Conservation (phyloP, 257 asterid genomes). For the Penstemon barbatus region DNA sequence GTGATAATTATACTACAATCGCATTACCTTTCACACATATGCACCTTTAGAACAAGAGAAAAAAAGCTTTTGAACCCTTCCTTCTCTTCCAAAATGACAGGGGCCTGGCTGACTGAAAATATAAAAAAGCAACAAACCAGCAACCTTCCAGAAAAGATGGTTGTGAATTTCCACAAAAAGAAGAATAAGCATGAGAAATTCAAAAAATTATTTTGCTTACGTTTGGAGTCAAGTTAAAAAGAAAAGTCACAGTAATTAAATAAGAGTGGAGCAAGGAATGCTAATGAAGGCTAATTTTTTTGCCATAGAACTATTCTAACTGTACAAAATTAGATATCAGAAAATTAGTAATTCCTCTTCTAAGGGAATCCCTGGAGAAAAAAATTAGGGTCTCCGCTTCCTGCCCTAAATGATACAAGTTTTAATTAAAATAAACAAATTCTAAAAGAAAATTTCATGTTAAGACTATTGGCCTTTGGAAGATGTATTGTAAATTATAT, state of each 20-base stretch:
- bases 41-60: constrained; percentile 9
- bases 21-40: constrained; percentile 27
- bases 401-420: constrained; percentile 69
- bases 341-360: constrained; percentile 52
- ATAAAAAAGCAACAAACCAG: constrained; percentile 12
- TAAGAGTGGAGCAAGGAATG: constrained; percentile 27
- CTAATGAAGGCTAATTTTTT: constrained; percentile 35
- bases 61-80: constrained; percentile 17
- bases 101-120: constrained; percentile 22
- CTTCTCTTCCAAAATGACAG: constrained; percentile 25
- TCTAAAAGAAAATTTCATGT: constrained; percentile 47
- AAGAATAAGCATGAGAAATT: constrained; percentile 23
- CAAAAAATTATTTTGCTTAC: background rate
- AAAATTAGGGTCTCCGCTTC: constrained; percentile 48
- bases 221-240: constrained; percentile 10
- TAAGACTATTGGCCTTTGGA: constrained; percentile 42
- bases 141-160: constrained; percentile 7
- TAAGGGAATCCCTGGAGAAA: constrained; percentile 52
- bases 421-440: constrained; percentile 42
- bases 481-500: constrained; percentile 40
- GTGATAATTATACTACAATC: constrained; percentile 17
- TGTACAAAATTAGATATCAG: constrained; percentile 66
- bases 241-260: constrained; percentile 12
- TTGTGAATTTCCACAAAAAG: constrained; percentile 14
- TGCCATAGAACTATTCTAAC: constrained; percentile 50